phyloP scores from a whole-genome alignment of 257 asterid species.

The Solanum gandarillasii region DNA sequence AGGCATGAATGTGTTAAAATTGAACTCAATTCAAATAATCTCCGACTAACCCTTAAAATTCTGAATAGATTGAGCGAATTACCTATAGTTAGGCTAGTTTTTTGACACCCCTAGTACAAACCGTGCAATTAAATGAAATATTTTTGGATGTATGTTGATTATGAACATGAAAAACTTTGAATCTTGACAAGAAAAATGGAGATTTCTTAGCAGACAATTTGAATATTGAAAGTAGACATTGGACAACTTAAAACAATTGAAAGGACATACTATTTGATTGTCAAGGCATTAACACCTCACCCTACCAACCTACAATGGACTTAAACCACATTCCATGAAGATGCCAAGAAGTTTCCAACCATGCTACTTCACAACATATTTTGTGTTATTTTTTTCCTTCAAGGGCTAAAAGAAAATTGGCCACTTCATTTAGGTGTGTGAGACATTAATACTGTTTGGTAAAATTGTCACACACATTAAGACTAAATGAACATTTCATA shows the following conservation, averaged over 20 bases:
- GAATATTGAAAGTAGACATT: background rate
- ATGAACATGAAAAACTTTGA: background rate
- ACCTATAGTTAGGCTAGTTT: no score
- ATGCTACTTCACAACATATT: background rate
- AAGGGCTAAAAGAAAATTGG: background rate
- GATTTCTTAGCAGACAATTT: background rate
- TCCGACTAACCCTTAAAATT: rapidly evolving
- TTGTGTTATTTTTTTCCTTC: background rate
- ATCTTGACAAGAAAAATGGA: background rate
- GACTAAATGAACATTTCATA: background rate
- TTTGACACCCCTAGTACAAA: no score
- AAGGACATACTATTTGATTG: background rate
- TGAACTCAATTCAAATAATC: no score
- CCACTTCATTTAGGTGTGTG: background rate
- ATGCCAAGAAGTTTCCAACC: background rate
- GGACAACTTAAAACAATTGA: background rate
- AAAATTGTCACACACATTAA: background rate
- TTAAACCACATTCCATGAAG: background rate
- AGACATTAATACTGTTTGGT: background rate
- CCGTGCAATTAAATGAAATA: background rate
- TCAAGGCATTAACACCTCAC: background rate
- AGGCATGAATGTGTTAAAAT: no score
- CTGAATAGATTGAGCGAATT: no score
- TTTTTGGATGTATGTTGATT: background rate
- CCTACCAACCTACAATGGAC: background rate